Percentiles rank a stretch among this genome's conserved stretches.
Evolutionary conservation across 306 rosid species (phyloP).

Genomic region (Castanopsis chinensis): DNA sequence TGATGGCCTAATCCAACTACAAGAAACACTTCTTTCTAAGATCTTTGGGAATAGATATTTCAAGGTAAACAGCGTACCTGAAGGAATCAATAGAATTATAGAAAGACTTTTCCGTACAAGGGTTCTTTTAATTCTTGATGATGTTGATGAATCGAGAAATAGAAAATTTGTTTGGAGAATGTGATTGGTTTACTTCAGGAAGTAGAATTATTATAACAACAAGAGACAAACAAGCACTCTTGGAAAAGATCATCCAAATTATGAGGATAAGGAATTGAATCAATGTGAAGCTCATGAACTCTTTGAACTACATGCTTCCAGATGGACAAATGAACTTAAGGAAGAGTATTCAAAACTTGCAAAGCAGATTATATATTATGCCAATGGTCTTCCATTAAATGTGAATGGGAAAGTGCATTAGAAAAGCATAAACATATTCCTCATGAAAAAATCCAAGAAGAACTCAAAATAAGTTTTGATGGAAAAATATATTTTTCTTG

Average conservation of each 20-base stretch:
- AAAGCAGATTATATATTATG: neutral
- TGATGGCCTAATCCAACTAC: slow-evolving; percentile 15
- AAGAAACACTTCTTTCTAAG: slow-evolving; percentile 11
- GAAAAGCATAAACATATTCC: slow-evolving; percentile 10
- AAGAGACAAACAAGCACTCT: slow-evolving; percentile 4
- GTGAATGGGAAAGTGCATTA: slow-evolving; percentile 13
- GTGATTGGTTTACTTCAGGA: slow-evolving; percentile 17
- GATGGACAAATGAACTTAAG: neutral
- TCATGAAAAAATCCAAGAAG: slow-evolving; percentile 1
- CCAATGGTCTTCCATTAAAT: slow-evolving; percentile 9
- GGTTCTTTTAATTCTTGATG: slow-evolving; percentile 21
- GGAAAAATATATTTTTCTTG: slow-evolving; percentile 14
- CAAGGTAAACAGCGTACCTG: neutral
- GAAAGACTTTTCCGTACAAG: neutral
- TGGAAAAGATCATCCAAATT: slow-evolving; percentile 1
- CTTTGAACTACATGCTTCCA: slow-evolving; percentile 13
- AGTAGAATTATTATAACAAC: slow-evolving; percentile 26
- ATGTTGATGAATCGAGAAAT: slow-evolving; percentile 8
- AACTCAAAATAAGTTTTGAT: slow-evolving; percentile 13
- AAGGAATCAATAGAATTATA: slow-evolving; percentile 7
- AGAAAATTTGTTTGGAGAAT: slow-evolving; percentile 4
- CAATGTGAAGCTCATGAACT: slow-evolving; percentile 3
- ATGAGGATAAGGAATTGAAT: slow-evolving; percentile 9
- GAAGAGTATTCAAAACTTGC: neutral
- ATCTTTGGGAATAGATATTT: slow-evolving; percentile 10